These are phyloP conservation scores for Brassica balearica DNA, from an alignment of 441 rosid genomes.

Conservation along the genomic window DNA sequence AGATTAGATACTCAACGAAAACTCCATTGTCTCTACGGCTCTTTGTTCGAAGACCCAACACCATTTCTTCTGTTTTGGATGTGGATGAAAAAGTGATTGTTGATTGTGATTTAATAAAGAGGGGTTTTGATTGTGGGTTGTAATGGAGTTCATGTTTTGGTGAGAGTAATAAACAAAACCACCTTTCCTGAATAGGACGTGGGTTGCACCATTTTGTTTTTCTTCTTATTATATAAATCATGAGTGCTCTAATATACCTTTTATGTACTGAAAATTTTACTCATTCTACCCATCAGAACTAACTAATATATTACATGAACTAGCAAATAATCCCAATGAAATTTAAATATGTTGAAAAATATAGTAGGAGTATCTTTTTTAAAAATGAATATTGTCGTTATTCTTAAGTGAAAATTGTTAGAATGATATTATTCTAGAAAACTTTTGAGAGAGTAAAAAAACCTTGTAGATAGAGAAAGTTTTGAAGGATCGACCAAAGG, in stretches of 20 bases:
- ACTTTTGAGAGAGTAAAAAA: background rate
- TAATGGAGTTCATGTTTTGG: constrained; percentile 45
- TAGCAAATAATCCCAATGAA: background rate
- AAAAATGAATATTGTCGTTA: background rate
- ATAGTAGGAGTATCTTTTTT: background rate
- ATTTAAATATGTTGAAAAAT: background rate
- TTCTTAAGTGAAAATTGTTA: background rate
- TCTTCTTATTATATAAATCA: constrained; percentile 2
- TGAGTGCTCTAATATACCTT: background rate
- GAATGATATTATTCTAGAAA: background rate
- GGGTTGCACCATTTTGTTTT: constrained; percentile 36
- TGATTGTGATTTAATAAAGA: constrained; percentile 2
- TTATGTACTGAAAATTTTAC: background rate
- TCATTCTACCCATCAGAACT: background rate
- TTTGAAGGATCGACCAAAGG: background rate
- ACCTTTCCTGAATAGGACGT: constrained; percentile 38
- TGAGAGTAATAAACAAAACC: constrained; percentile 36
- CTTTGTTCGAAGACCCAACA: constrained; percentile 81
- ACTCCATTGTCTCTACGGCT: constrained; percentile 57
- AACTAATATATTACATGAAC: background rate
- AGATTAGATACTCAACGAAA: constrained; percentile 61
- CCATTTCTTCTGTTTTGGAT: constrained; percentile 51
- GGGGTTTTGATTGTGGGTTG: constrained; percentile 5
- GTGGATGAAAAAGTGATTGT: constrained; percentile 6
- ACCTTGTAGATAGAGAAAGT: background rate